phyloP scores from a whole-genome alignment of 345 rosid species.

The Excoecaria agallocha region DNA sequence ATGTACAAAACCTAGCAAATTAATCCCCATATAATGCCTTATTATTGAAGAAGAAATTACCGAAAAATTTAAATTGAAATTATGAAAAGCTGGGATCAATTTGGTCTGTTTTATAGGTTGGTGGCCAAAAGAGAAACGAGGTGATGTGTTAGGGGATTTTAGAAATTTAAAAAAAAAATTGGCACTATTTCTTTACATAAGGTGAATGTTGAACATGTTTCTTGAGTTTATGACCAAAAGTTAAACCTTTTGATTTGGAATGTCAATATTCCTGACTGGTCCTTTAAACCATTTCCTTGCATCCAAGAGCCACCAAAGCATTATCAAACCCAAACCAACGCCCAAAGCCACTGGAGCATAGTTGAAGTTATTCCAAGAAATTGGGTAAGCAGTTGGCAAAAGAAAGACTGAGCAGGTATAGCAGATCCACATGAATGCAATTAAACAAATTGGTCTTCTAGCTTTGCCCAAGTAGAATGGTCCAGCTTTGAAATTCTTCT shows the following conservation, averaged over 20 bases:
- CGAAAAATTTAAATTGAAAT: too few species aligned
- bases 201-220: too few species aligned
- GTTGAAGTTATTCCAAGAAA: slow-evolving; percentile 50
- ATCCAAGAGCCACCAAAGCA: slow-evolving; percentile 59
- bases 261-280: slow-evolving; percentile 55
- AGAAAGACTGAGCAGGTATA: slow-evolving; percentile 60
- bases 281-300: slow-evolving; percentile 64
- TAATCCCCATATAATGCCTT: too few species aligned
- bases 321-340: slow-evolving; percentile 37
- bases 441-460: slow-evolving; percentile 47
- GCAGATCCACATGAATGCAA: slow-evolving; percentile 63
- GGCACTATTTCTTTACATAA: too few species aligned
- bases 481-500: slow-evolving; percentile 54
- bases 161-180: too few species aligned
- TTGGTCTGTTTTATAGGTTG: too few species aligned
- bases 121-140: too few species aligned
- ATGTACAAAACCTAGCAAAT: too few species aligned
- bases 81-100: too few species aligned
- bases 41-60: too few species aligned
- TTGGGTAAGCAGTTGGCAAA: slow-evolving; percentile 52
- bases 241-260: slow-evolving; percentile 26
- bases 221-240: background rate
- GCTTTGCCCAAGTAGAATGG: slow-evolving; percentile 60
- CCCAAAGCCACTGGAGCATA: slow-evolving; percentile 58
- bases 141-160: too few species aligned